Percentiles rank a stretch among this genome's conserved stretches.
Evolutionary conservation across 495 filamentous ascomycete genomes (phyloP).

Genomic region (Penicillium daleae): DNA sequence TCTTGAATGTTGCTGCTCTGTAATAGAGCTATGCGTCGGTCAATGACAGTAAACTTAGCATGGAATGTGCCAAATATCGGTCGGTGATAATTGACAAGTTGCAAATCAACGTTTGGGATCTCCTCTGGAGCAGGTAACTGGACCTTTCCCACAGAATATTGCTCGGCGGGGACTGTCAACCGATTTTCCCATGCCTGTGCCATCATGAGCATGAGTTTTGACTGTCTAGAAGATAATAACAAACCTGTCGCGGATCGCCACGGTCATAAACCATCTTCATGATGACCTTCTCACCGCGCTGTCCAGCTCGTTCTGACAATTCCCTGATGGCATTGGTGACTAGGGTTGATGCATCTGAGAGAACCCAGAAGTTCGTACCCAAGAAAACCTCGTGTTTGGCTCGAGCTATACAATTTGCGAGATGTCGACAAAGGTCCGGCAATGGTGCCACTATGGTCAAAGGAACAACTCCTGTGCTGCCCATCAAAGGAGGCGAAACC

Average conservation of each 20-base stretch:
- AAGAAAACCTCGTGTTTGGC: constrained; percentile 74
- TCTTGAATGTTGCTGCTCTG: constrained; percentile 82
- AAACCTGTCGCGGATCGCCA: constrained; percentile 62
- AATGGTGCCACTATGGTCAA: constrained; percentile 70
- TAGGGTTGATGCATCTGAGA: constrained; percentile 65
- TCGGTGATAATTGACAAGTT: constrained; percentile 77
- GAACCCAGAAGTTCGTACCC: constrained; percentile 76
- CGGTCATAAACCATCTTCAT: constrained; percentile 79
- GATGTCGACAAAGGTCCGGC: constrained; percentile 71
- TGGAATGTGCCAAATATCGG: constrained; percentile 76
- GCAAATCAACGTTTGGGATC: constrained; percentile 70
- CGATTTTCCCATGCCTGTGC: constrained; percentile 59
- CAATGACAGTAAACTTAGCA: constrained; percentile 76
- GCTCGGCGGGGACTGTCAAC: constrained; percentile 58
- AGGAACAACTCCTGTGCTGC: constrained; percentile 65
- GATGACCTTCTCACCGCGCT: constrained; percentile 58
- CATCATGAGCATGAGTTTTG: constrained; percentile 11
- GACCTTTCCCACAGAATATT: constrained; percentile 59
- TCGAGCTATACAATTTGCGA: constrained; percentile 73
- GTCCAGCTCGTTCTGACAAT: constrained; percentile 65
- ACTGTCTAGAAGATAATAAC: neutral
- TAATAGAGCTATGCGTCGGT: constrained; percentile 66
- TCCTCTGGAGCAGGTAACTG: constrained; percentile 62
- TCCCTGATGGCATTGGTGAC: constrained; percentile 71
- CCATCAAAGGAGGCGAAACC: constrained; percentile 72